Percentiles rank a stretch among this genome's conserved stretches.
These are phyloP conservation scores for Tricholoma terreum DNA, from an alignment of 768 basidiomycete species.

Conservation along the genomic window DNA sequence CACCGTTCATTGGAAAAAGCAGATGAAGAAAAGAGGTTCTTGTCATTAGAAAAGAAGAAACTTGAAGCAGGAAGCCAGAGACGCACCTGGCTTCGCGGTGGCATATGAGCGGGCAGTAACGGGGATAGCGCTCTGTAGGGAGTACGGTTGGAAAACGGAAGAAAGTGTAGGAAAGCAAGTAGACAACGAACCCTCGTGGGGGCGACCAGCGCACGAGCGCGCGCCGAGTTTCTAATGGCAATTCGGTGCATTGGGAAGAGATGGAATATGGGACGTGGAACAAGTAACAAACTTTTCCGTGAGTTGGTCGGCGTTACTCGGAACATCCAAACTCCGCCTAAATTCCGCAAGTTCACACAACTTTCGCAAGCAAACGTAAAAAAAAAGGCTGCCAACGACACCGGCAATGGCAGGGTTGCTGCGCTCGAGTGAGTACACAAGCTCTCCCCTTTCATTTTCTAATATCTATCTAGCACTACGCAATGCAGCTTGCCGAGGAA, in stretches of 20 bases:
- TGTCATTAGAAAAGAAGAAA: constrained; percentile 4
- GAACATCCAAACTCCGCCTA: constrained; percentile 43
- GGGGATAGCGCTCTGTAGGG: constrained; percentile 44
- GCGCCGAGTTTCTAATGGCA: constrained; percentile 80
- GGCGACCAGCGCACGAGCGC: constrained; percentile 71
- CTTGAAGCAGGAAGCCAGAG: background rate
- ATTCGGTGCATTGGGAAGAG: constrained; percentile 73
- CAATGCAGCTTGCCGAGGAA: constrained; percentile 13
- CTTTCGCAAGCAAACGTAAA: background rate
- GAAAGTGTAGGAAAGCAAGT: constrained; percentile 19
- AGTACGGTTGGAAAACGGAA: constrained; percentile 22
- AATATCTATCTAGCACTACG: constrained; percentile 11
- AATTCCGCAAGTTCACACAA: constrained; percentile 25
- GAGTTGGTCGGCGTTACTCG: constrained; percentile 46
- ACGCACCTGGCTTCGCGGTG: constrained; percentile 94
- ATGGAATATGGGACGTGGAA: constrained; percentile 45
- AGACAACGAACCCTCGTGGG: constrained; percentile 52
- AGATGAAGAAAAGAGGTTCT: constrained; percentile 15
- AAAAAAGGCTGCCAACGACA: constrained; percentile 14
- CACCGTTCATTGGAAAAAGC: constrained; percentile 16
- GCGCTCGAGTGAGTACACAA: constrained; percentile 28
- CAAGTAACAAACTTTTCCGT: constrained; percentile 44
- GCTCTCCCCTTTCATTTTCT: background rate
- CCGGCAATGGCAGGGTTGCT: constrained; percentile 25
- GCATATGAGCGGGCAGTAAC: constrained; percentile 83